Evolutionary conservation across 2,329 filamentous ascomycete genomes (phyloP), one percentile per base, ranked within the genome.

Genomic region (Fusarium illudens): DNA sequence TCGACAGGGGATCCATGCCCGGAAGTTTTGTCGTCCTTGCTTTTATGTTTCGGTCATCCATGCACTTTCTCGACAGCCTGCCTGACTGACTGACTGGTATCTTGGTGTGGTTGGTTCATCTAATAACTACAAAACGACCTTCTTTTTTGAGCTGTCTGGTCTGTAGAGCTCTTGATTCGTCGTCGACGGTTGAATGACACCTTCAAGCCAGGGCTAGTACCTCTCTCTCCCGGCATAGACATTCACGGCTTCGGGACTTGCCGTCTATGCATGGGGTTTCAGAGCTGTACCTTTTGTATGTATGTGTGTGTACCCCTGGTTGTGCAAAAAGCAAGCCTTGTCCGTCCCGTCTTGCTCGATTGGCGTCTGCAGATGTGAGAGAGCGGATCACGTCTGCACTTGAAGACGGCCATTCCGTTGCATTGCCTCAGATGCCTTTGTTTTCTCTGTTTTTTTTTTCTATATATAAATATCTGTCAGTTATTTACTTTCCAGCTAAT

Each of bases 351-450:
- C 48, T 50, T 32, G 25, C 51, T 71, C 62, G 60, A 67, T 58
- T 71, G 58, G 68, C 64, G 60, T 60, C 65, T 70, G 36, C 54
- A 50, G 57, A 66, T 58, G 48, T 39, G 37, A 44, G 55, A 37
- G 53, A 65, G 62, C 70, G 71, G 62, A 72, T 72, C 67, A 68
- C 34, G 34, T 65, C 58, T 68, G 59, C 48, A 57, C 44, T 48
- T 56, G 36, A 53, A 52, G 39, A 44, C 22, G 15, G 39, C 15
- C 22, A 46, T 29, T n/a, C 46, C 46, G 46, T 19, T 25, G 34
- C 46, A 37, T 42, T 44, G 25, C 39, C 39, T 44, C 20, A 20
- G 39, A 44, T 44, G 39, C 25, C 39, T 44, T 12, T 25, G n/a
- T 27, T 9, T 12, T 44, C 22, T 44, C 39, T 44, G 19, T 25